Conservation (phyloP, 352 stramenopile species). For the Pythium scleroteichum region DNA sequence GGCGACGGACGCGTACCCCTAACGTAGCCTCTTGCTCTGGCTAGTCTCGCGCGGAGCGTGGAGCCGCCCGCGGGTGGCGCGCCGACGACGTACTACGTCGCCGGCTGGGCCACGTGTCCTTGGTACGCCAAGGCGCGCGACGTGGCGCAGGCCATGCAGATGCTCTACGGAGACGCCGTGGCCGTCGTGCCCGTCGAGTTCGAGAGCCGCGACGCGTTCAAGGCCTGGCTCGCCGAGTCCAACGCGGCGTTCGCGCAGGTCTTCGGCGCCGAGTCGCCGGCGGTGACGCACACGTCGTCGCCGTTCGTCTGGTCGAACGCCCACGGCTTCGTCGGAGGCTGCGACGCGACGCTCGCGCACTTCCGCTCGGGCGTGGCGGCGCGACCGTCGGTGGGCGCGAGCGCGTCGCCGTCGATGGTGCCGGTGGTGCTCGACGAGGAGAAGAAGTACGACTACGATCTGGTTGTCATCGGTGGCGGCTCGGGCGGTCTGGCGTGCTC, state of each 20-base stretch:
- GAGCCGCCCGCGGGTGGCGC: constrained; percentile 21
- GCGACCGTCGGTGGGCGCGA: constrained; percentile 8
- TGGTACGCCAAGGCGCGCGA: constrained; percentile 61
- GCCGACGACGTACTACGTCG: constrained; percentile 59
- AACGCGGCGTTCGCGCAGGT: constrained; percentile 36
- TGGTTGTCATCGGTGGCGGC: constrained; percentile 82
- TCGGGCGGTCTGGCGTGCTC: constrained; percentile 92
- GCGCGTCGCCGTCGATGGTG: constrained; percentile 22
- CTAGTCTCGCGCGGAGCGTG: constrained; percentile 49
- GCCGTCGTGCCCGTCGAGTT: constrained; percentile 50
- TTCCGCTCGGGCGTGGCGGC: constrained; percentile 52
- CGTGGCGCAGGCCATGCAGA: constrained; percentile 62
- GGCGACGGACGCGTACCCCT: not conserved
- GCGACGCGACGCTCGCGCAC: constrained; percentile 61
- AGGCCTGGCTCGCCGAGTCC: constrained; percentile 46
- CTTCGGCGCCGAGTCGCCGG: constrained; percentile 45
- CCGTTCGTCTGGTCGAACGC: constrained; percentile 75
- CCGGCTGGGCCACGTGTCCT: constrained; percentile 68
- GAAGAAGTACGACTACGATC: constrained; percentile 73
- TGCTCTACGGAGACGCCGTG: constrained; percentile 59
- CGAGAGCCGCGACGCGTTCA: constrained; percentile 58
- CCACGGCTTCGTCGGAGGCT: constrained; percentile 62
- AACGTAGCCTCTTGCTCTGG: not conserved
- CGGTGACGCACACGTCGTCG: constrained; percentile 60
- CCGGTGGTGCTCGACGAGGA: constrained; percentile 27